Base-by-base conservation (phyloP, 106 monocot species). In the Dendrobium officinale region DNA sequence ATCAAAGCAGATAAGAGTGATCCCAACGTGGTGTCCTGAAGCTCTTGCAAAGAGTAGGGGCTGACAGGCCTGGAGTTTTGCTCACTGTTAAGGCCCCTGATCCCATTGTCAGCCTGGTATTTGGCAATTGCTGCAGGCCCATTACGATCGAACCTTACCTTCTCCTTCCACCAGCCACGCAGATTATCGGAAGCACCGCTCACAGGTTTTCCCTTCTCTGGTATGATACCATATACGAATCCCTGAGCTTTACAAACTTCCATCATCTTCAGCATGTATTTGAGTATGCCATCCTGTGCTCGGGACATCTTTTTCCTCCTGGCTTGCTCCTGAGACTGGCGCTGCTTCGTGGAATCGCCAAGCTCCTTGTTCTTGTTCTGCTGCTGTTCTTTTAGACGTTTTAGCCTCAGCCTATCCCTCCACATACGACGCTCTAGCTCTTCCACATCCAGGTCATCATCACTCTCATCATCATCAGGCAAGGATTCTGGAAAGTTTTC, bases 241-340 rank as follows among this genome's bases (percentile, higher is more conserved):
- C 83, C 83, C 56, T 83, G 83, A 19, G 83, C 83, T 29, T 83
- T 78, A 55, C 83, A 83, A 41, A 78, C 83, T 54, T 83, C 83
- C 83, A 83, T 83, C 83, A 83, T 83, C 73, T 78, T 83, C 33
- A 83, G 78, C 83, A 83, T 83, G 83, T 83, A 83, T 44, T 83
- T 83, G 29, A 83, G 83, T 55, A 83, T 83, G 29, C 83, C 73
- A n/a, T 83, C 83, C 27, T 83, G 83, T 16, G 83, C 83, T 10
- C 83, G 48, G 51, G 83, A 83, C 83, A 83, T 83, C 83, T 78
- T 83, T 72, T 83, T 83, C 68, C 78, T 42, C 18, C 83, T 64
- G 1, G 83, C 83, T 26, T 78, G 83, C 11, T 83, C 83, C 9
- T 45, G 78, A 9, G 82, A 82, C 49, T 82, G 82, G 10, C 77